Evolutionary conservation across 192 early-diverging fungal genomes (phyloP).

Genomic region (Mortierella hygrophila): DNA sequence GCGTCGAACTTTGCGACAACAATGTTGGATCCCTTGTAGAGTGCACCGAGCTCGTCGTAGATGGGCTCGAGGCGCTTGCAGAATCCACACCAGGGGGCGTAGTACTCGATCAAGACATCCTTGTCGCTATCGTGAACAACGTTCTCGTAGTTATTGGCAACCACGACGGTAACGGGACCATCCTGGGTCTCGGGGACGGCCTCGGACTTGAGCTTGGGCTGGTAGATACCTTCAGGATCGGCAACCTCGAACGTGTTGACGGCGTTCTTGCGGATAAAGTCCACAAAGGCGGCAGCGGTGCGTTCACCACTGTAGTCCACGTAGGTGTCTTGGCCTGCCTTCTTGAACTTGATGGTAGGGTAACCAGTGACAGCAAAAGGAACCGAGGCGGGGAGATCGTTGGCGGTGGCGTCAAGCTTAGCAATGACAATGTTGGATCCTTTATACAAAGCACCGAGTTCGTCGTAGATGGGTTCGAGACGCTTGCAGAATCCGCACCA

Average conservation of each 20-base stretch:
- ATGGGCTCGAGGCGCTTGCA: slow-evolving; percentile 75
- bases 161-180: slow-evolving; percentile 87
- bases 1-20: slow-evolving; percentile 91
- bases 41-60: slow-evolving; percentile 85
- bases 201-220: slow-evolving; percentile 71
- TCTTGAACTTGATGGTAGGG: slow-evolving; percentile 92
- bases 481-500: slow-evolving; percentile 85
- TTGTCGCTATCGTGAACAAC: slow-evolving; percentile 81
- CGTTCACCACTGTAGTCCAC: slow-evolving; percentile 88
- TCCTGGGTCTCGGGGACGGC: slow-evolving; percentile 84
- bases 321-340: slow-evolving; percentile 72
- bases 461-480: slow-evolving; percentile 78
- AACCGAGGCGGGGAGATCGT: slow-evolving; percentile 83
- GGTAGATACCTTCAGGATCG: slow-evolving; percentile 49
- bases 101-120: slow-evolving; percentile 93
- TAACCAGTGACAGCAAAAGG: slow-evolving; percentile 83
- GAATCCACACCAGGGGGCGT: slow-evolving; percentile 88
- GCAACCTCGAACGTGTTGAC: slow-evolving; percentile 54
- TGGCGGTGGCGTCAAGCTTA: slow-evolving; percentile 95
- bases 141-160: slow-evolving; percentile 83
- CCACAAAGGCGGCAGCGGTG: slow-evolving; percentile 75
- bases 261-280: slow-evolving; percentile 83
- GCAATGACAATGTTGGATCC: slow-evolving; percentile 65
- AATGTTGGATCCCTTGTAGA: slow-evolving; percentile 49
- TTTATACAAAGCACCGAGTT: slow-evolving; percentile 71